phyloP scores from a whole-genome alignment of 192 early-diverging fungal species.

The Umbelopsis ramanniana region DNA sequence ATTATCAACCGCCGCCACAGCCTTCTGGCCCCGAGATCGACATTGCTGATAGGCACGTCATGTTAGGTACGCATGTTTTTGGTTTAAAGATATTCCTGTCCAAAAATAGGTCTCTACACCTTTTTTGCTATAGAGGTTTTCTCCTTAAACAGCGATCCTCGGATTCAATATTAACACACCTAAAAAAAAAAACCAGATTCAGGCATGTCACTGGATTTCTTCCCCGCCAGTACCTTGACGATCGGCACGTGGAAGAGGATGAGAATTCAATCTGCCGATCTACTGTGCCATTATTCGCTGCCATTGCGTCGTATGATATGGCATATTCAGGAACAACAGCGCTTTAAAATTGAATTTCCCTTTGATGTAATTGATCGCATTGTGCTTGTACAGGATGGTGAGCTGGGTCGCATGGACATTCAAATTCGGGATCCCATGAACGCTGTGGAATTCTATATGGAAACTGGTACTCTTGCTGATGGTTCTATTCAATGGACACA shows the following conservation, averaged over 20 bases:
- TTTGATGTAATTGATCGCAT: constrained; percentile 50
- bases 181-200: neutral
- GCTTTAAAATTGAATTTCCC: constrained; percentile 61
- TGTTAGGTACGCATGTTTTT: constrained; percentile 19
- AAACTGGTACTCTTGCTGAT: constrained; percentile 40
- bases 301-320: constrained; percentile 40
- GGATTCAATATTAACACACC: no score
- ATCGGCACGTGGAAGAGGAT: constrained; percentile 72
- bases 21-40: constrained; percentile 15
- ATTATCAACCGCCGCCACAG: constrained; percentile 4
- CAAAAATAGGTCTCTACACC: constrained; percentile 2
- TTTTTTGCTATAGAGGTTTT: neutral
- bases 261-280: constrained; percentile 44
- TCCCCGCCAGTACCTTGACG: constrained; percentile 21
- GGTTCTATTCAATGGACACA: constrained; percentile 54
- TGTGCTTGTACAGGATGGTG: constrained; percentile 29
- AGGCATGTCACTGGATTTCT: constrained; percentile 9
- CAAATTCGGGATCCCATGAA: constrained; percentile 40
- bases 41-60: constrained; percentile 19
- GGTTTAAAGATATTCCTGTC: neutral
- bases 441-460: constrained; percentile 60
- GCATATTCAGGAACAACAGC: constrained; percentile 61
- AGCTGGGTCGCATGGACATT: constrained; percentile 9
- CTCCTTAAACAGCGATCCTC: neutral
- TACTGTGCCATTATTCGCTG: constrained; percentile 51